These are phyloP conservation scores for Thermomucor indicae-seudaticae DNA, from an alignment of 371 early-diverging fungal species.

Conservation along the genomic window DNA sequence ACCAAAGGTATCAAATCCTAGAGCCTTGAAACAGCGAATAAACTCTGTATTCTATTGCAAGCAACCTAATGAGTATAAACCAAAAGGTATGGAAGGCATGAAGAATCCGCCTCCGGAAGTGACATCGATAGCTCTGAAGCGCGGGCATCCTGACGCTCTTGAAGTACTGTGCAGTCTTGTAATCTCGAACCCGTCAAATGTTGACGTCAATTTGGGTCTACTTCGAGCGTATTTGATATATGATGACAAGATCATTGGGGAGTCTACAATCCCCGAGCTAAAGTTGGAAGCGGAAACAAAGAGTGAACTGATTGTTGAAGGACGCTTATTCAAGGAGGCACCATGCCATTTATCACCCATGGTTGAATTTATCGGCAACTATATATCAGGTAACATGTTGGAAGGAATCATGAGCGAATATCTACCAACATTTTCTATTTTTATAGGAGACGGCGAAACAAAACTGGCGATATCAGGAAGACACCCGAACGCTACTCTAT, in stretches of 20 bases:
- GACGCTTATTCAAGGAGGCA: constrained; percentile 1
- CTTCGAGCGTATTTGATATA: constrained; percentile 23
- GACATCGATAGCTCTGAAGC: constrained; percentile 19
- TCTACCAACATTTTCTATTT: background rate
- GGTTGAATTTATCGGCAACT: constrained; percentile 32
- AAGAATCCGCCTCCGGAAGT: constrained; percentile 33
- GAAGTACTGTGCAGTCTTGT: constrained; percentile 15
- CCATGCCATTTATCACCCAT: no score
- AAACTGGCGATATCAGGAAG: constrained; percentile 29
- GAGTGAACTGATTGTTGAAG: background rate
- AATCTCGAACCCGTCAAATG: constrained; percentile 39
- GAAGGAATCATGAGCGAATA: background rate
- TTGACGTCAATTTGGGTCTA: constrained; percentile 30
- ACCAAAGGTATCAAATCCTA: constrained; percentile 25
- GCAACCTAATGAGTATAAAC: no score
- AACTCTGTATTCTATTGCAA: background rate
- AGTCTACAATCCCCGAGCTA: constrained; percentile 26
- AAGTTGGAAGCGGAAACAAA: constrained; percentile 16
- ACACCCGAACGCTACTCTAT: constrained; percentile 30
- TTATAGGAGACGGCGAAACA: constrained; percentile 3
- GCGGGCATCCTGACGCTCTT: constrained; percentile 29
- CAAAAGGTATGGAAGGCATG: constrained; percentile 37
- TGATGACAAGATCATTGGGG: constrained; percentile 27
- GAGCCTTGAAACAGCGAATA: background rate
- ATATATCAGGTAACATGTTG: constrained; percentile 22